Evolutionary conservation across 768 basidiomycete genomes (phyloP), one percentile per base, ranked within the genome.

Genomic region (Lactarius vividus): DNA sequence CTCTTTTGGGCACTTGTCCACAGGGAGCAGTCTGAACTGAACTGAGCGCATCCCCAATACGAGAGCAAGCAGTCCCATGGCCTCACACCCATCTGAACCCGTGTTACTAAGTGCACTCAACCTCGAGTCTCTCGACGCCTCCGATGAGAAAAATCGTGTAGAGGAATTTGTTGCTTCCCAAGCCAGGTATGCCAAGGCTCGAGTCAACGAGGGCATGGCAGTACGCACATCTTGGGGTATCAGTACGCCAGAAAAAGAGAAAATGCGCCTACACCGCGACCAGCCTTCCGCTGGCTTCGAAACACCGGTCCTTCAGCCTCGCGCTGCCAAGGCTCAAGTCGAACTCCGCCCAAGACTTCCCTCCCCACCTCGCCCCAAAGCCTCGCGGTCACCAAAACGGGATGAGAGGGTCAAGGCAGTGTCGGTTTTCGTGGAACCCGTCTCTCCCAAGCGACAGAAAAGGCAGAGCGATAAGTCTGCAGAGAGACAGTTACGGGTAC

Each of bases 151-250:
- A 10, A 73, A 75, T 3, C 78, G 79, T 59, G 77, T 89, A 8
- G 73, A 73, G 5, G 74, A 78, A 1, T 89, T 84, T 71, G 69
- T 88, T 4, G 76, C 78, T 39, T 79, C 79, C 62, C 88, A 89
- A 67, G 77, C 69, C 37, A 69, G 75, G 1, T 81, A 84, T 69
- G 66, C 79, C 2, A 80, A 78, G 62, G 69, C 71, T 0, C 83
- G 87, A 69, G 80, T 78, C 5, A 68, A 72, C 4, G 80, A 85
- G 69, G 82, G 75, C 3, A 71, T 61, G 35, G 63, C 71, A 10
- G 46, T 64, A 7, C 57, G 26, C 26, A 70, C 72, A 18, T 72
- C 72, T 3, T 74, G 74, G 73, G 61, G 67, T 46, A 40, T 49
- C 35, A 23, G 42, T 31, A 59, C 52, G 13, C 39, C 64, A 13